phyloP scores from a whole-genome alignment of 441 rosid genomes.

The Euphorbia corollata region DNA sequence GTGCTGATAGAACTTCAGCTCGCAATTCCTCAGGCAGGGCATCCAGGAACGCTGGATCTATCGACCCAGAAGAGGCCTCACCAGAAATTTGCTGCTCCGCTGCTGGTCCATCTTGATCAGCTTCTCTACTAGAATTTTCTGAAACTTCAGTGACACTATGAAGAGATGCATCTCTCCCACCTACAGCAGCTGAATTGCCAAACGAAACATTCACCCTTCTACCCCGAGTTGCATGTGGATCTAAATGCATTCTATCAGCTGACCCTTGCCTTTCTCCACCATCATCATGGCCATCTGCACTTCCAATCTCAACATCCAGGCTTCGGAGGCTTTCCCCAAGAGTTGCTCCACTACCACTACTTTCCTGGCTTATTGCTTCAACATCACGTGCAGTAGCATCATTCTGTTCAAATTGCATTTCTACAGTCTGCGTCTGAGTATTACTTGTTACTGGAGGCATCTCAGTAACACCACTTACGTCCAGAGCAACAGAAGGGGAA shows the following conservation, averaged over 20 bases:
- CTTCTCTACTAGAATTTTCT: conserved; percentile 83
- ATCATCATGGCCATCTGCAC: conserved; percentile 99
- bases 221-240: conserved; percentile 50
- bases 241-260: conserved; percentile 50
- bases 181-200: conserved; percentile 46
- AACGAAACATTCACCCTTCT: conserved; percentile 65
- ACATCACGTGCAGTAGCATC: conserved; percentile 80
- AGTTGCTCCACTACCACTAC: conserved; percentile 96
- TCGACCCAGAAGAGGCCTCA: conserved; percentile 65
- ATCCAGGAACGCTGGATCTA: conserved; percentile 97
- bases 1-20: conserved; percentile 95
- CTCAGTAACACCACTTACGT: conserved; percentile 44
- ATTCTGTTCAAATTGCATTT: conserved; percentile 91
- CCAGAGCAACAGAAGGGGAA: conserved; percentile 37
- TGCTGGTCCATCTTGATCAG: conserved; percentile 70
- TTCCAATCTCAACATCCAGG: conserved; percentile 97
- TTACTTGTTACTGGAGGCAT: conserved; percentile 41
- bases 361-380: conserved; percentile 99
- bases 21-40: conserved; percentile 98
- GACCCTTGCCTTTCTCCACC: conserved; percentile 90
- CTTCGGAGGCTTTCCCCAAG: conserved; percentile 98
- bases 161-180: conserved; percentile 79
- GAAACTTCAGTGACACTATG: conserved; percentile 91
- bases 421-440: conserved; percentile 54
- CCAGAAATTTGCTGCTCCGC: conserved; percentile 60